Base-by-base conservation (phyloP, 345 rosid species). In the Iberis pinnata region DNA sequence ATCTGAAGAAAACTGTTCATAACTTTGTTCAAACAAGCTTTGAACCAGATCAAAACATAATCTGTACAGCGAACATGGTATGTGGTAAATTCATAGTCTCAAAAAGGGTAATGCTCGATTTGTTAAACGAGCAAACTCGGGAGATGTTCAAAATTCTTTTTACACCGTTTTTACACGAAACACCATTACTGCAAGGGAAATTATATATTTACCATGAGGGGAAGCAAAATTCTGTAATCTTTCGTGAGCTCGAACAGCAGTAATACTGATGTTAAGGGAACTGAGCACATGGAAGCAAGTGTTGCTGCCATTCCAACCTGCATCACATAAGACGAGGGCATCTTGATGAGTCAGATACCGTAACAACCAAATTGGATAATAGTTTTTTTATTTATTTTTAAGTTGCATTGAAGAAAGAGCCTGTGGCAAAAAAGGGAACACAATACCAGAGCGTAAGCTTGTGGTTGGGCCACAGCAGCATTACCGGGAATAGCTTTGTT, bases 221-320 rank as follows among this genome's bases (percentile, higher is more conserved):
- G 96, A 68, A 92, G 98, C 68, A 88, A 72, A 64, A 88, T 88
- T 79, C 96, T 83, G 75, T 88, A 88, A 71, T 92, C 96, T 73
- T 80, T 84, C 14, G 98, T 90, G 74, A 90, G 83, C 81, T 90
- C 98, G 46, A 90, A 87, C 61, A 90, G 65, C 45, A 90, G 84
- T 55, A 92, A 72, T 48, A 88, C 93, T 27, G 98, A 92, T 49
- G 98, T 92, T 83, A 92, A 74, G 8, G 98, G 98, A 18, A 92
- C 96, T 8, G 98, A 92, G 76, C 98, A 92, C 64, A 88, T 89
- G 64, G 96, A 92, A 68, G 96, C 98, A 49, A 92, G 69, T 16
- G 98, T 81, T 37, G 98, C 96, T 64, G 98, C 98, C 96, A 92
- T 92, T 67, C 98, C 96, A 60, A 92, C 96, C 98, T 88, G 74